Evolutionary conservation across 192 early-diverging fungal species (phyloP).

Genomic region (Podila verticillata): DNA sequence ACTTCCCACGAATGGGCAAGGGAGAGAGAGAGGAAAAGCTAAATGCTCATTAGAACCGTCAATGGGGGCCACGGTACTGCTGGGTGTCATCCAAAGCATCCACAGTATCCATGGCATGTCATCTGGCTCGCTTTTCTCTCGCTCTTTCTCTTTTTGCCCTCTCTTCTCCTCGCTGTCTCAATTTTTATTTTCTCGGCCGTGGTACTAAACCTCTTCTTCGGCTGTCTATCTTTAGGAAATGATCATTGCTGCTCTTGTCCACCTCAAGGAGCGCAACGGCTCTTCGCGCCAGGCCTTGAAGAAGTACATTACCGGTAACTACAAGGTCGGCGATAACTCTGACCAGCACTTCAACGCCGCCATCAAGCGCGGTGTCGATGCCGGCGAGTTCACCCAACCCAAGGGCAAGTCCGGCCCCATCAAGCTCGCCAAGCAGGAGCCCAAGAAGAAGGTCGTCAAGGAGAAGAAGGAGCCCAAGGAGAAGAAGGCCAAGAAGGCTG

Average conservation of each 20-base stretch:
- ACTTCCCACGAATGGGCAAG: background rate
- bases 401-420: conserved; percentile 73
- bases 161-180: background rate
- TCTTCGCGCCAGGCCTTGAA: conserved; percentile 80
- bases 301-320: conserved; percentile 82
- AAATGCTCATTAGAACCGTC: background rate
- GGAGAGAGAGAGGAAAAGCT: background rate
- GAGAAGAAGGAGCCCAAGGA: conserved; percentile 58
- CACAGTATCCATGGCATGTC: no score
- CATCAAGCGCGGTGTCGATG: conserved; percentile 73
- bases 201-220: background rate
- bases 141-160: no score
- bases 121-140: no score
- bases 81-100: no score
- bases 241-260: conserved; percentile 60
- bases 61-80: background rate
- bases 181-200: background rate
- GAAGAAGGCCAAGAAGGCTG: conserved; percentile 55
- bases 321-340: conserved; percentile 66
- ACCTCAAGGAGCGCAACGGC: conserved; percentile 77
- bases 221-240: conserved; percentile 28
- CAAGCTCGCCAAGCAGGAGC: conserved; percentile 69
- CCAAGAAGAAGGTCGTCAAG: conserved; percentile 51
- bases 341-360: conserved; percentile 69
- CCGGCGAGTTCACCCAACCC: conserved; percentile 68